A percentile compares a stretch with the other conserved stretches of the same genome.
These are phyloP conservation scores for Globisporangium rhizosaccharum DNA, from an alignment of 352 stramenopile species.

Conservation along the genomic window DNA sequence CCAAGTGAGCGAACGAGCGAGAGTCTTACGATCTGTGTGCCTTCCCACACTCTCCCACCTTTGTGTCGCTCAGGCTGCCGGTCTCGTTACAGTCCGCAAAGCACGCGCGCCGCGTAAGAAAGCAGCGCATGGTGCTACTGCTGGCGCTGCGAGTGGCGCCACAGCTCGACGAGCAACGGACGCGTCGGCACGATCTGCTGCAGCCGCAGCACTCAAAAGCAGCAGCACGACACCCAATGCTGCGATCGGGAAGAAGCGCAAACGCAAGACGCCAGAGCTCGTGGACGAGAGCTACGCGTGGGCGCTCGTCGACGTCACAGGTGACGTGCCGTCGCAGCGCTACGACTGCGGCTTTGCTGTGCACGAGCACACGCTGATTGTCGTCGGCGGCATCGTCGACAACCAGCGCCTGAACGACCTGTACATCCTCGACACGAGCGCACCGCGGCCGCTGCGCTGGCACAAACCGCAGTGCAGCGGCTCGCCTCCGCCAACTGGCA, in stretches of 20 bases:
- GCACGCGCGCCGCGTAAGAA: slow-evolving; percentile 9
- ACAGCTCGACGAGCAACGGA: not conserved
- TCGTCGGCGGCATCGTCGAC: slow-evolving; percentile 57
- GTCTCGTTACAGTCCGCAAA: slow-evolving; percentile 11
- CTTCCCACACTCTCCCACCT: not conserved
- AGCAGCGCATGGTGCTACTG: not conserved
- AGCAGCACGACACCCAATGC: not conserved
- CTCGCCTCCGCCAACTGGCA: slow-evolving; percentile 29
- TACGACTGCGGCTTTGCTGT: slow-evolving; percentile 54
- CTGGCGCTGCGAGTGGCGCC: not conserved
- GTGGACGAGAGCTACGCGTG: slow-evolving; percentile 27
- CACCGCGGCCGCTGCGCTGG: slow-evolving; percentile 20
- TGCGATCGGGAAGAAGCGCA: slow-evolving; percentile 20
- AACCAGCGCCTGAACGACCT: slow-evolving; percentile 52
- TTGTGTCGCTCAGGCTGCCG: not conserved
- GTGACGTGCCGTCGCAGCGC: slow-evolving; percentile 26
- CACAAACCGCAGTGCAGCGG: slow-evolving; percentile 27
- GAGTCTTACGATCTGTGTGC: not conserved
- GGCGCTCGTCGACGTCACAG: slow-evolving; percentile 23
- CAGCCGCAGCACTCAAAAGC: not conserved
- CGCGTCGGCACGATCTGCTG: not conserved
- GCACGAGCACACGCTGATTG: slow-evolving; percentile 33
- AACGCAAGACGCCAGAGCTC: slow-evolving; percentile 26
- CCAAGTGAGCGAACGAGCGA: not conserved
- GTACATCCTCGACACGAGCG: slow-evolving; percentile 33